phyloP scores from a whole-genome alignment of 2,329 filamentous ascomycete genomes.

The Calonectria multiphialidica region DNA sequence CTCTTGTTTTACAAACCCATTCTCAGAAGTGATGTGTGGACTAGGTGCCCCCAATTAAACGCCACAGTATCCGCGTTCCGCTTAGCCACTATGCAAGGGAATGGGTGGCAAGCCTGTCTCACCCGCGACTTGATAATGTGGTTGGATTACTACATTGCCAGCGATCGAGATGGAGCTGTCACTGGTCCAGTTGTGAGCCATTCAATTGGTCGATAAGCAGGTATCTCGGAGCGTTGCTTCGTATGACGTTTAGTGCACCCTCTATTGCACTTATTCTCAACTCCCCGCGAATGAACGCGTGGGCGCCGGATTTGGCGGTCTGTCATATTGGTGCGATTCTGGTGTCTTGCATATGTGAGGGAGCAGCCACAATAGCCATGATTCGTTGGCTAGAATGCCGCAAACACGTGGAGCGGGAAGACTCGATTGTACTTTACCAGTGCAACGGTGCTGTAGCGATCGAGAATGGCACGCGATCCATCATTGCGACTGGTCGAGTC shows the following conservation, averaged over 20 bases:
- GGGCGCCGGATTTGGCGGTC: not conserved
- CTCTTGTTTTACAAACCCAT: not conserved
- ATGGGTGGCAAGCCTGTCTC: not conserved
- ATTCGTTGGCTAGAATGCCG: not conserved
- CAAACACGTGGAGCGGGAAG: conserved; percentile 14
- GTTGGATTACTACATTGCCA: not conserved
- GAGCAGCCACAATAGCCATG: not conserved
- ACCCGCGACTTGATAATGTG: not conserved
- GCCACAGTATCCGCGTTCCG: not conserved
- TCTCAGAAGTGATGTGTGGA: not conserved
- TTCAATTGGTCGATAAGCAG: conserved; percentile 5
- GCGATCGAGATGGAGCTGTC: not conserved
- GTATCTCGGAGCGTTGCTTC: not conserved
- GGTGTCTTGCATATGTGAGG: conserved; percentile 8
- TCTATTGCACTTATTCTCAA: not conserved
- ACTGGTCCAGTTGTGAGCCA: not conserved
- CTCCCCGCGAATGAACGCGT: not conserved
- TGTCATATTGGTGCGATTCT: not conserved
- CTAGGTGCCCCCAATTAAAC: not conserved
- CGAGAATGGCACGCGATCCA: not conserved
- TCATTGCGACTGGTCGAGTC: not conserved
- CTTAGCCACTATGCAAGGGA: conserved; percentile 1
- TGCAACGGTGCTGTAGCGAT: not conserved
- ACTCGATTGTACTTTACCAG: not conserved
- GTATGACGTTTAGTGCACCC: not conserved